Conservation (phyloP, 441 rosid genomes). For the Gossypium schwendimanii region DNA sequence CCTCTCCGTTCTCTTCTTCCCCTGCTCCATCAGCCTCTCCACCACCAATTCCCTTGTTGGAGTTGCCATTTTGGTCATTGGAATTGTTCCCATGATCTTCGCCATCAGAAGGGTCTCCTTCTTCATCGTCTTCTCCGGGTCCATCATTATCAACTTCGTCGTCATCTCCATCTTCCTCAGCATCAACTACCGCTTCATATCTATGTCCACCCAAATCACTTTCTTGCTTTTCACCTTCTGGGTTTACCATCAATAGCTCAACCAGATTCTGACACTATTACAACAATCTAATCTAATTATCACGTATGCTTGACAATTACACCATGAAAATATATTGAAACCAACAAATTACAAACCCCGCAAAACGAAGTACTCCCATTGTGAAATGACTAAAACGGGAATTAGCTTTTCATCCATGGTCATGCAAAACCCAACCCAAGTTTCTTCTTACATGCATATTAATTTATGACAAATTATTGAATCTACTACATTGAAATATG, state of each 20-base stretch:
- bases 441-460: neutral
- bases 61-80: neutral
- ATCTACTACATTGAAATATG: neutral
- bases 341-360: neutral
- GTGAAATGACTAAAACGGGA: too few relatives aligned
- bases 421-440: neutral
- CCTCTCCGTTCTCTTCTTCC: neutral
- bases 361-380: neutral
- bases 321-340: neutral
- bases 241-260: neutral
- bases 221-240: neutral
- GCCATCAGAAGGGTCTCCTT: neutral
- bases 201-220: neutral
- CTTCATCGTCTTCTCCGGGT: neutral
- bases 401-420: too few relatives aligned
- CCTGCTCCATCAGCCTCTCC: neutral
- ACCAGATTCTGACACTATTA: neutral
- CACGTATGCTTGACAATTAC: neutral
- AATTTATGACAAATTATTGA: neutral
- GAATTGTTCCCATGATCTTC: neutral
- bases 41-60: neutral
- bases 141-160: neutral
- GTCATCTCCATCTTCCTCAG: slow-evolving; percentile 3
- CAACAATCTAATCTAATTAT: neutral
- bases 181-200: neutral